Base-by-base conservation (phyloP, 805 yeast genomes). In the Suhomyces xylopsoci region DNA sequence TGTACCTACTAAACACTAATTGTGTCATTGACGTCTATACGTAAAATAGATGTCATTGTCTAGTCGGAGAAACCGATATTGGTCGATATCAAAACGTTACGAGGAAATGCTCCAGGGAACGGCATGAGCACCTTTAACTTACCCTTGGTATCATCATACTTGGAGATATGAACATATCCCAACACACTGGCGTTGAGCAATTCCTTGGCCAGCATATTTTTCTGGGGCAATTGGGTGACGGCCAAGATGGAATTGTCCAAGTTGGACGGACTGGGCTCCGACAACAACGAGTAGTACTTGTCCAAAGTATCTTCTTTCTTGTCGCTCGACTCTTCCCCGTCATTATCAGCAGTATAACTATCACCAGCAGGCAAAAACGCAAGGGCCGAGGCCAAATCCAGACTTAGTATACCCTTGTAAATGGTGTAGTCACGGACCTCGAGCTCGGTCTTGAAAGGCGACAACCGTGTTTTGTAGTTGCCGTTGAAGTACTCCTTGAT, bases 401-500 rank as follows among this genome's bases (percentile, higher is more conserved):
- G 67, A 0, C 72, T 62, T 50, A 71, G 67, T 12, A 93, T 89
- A 42, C 83, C 80, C 55, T 73, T 74, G 71, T 82, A 85, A 1
- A 90, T 82, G 1, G 78, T 71, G 8, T 89, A 70, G 51, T 83
- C 87, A 14, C 79, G 76, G 52, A 80, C 74, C 61, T 84, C 90
- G 2, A 85, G 83, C 20, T 91, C 90, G 1, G 90, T 81, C 5
- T 96, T 88, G 67, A 85, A 92, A 2, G 99, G 98, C 17, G 96
- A 86, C 50, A 94, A 76, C 5, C 84, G 81, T 4, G 82, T 79
- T 45, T 78, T 78, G 17, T 78, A 69, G 5, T 81, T 80, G 2
- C 99, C 99, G 64, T 94, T 90, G 62, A 94, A 94, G 67, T 94
- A 94, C 63, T 92, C 96, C 63, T 84, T 83, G 50, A 93, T 90